phyloP scores from a whole-genome alignment of 2,329 filamentous ascomycete species.

The Penicillium sp. region DNA sequence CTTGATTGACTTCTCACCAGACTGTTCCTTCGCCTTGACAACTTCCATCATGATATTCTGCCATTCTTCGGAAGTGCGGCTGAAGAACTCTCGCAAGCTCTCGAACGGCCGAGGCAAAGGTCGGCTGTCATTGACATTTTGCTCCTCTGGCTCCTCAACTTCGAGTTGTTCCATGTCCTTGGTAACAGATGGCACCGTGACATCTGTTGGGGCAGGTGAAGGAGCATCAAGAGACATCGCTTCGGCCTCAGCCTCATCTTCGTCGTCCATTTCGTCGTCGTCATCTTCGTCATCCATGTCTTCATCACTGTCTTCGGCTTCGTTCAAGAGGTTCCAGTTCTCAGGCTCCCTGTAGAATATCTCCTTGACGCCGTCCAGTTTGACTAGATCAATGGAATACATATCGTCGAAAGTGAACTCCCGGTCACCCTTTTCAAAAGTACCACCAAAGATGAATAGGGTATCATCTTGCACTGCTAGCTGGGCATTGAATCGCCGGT shows the following conservation, averaged over 20 bases:
- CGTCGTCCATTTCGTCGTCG: constrained; percentile 43
- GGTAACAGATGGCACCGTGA: constrained; percentile 37
- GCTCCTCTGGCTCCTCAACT: constrained; percentile 41
- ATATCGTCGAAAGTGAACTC: constrained; percentile 96
- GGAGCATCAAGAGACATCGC: constrained; percentile 41
- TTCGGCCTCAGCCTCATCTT: constrained; percentile 37
- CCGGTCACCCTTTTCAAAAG: constrained; percentile 88
- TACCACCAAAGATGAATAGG: constrained; percentile 92
- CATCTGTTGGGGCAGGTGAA: constrained; percentile 39
- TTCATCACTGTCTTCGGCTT: constrained; percentile 58
- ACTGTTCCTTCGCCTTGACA: constrained; percentile 64
- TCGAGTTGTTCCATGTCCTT: constrained; percentile 39
- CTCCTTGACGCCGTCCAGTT: constrained; percentile 89
- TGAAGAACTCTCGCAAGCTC: constrained; percentile 85
- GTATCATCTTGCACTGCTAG: constrained; percentile 88
- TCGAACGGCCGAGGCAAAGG: constrained; percentile 84
- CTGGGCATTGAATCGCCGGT: constrained; percentile 86
- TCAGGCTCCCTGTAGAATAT: constrained; percentile 81
- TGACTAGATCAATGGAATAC: constrained; percentile 89
- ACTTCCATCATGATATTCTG: constrained; percentile 79
- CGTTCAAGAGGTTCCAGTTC: constrained; percentile 72
- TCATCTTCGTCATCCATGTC: constrained; percentile 47
- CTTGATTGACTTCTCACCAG: constrained; percentile 66
- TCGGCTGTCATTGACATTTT: constrained; percentile 66
- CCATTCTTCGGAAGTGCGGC: constrained; percentile 83